Evolutionary conservation across 495 filamentous ascomycete genomes (phyloP), one percentile per base, ranked within the genome.

Genomic region (Annulohypoxylon maeteangense): DNA sequence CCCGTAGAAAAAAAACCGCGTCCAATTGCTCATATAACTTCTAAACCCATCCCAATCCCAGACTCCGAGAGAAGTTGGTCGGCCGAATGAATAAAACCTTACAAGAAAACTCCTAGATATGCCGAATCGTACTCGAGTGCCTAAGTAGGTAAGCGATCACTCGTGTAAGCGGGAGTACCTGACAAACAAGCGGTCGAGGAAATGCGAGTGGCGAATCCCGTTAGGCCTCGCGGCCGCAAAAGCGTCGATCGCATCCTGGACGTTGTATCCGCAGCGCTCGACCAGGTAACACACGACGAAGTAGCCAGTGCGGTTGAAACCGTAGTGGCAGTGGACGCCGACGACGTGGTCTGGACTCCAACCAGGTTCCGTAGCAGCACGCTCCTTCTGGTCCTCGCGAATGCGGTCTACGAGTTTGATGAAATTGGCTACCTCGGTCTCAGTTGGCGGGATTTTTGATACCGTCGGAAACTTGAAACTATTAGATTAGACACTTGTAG

Each of bases 241-340:
- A 67, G 90, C 88, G 47, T 92, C 88, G 61, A 98, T 90, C 3
- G 94, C 95, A 62, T 90, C 88, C 72, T 92, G 87, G 12, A 97
- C 86, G 53, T 80, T 82, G 76, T 86, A 97, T 0, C 87, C 88
- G 71, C 90, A 84, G 60, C 88, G 85, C 80, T 98, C 95, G 55
- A 98, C 91, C 5, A 98, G 80, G 71, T 98, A 98, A 73, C 90
- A 93, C n/a, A 91, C 90, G 34, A 98, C 89, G 74, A 97, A 90
- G 76, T 94, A 97, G 1, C 95, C 94, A 0, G 93, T 97, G 34
- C 93, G 87, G 75, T 97, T 97, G 81, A 93, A 97, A 0, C 94
- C 95, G 69, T 98, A 98, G 74, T 98, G 95, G 74, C 95, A 98
- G 76, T 98, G 95, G 0, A 97, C 93, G 11, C 91, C 95, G 50